A percentile compares a stretch with the other conserved stretches of the same genome.
Conservation (phyloP, 2,329 filamentous ascomycete species). For the Cladosporium sphaerospermum region DNA sequence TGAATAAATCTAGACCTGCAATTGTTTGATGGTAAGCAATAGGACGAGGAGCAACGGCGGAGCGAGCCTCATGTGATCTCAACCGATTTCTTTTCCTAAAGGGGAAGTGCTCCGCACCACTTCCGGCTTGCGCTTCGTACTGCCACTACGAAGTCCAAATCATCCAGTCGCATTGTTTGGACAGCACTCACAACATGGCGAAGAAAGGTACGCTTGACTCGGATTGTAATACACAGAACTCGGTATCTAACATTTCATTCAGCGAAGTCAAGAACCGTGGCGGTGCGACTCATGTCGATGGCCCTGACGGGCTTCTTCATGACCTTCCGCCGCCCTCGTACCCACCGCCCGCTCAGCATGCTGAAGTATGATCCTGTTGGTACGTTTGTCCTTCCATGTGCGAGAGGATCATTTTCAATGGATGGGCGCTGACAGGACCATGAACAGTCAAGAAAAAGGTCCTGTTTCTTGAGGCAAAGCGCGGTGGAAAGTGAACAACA, state of each 20-base stretch:
- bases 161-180: conserved; percentile 1
- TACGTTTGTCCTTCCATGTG: conserved; percentile 40
- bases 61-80: no score
- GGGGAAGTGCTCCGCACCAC: conserved; percentile 6
- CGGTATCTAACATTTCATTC: conserved; percentile 13
- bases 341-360: conserved; percentile 83
- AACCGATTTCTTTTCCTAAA: background rate
- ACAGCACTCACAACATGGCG: conserved; percentile 17
- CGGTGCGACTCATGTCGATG: conserved; percentile 95
- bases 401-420: no score
- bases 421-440: background rate
- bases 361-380: conserved; percentile 97
- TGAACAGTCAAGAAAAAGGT: conserved; percentile 82
- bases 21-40: no score
- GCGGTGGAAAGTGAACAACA: conserved; percentile 48
- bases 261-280: conserved; percentile 88
- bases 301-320: conserved; percentile 93
- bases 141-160: background rate
- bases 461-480: conserved; percentile 88
- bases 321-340: conserved; percentile 75
- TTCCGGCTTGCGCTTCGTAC: background rate
- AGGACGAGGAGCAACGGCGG: no score
- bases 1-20: no score
- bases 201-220: conserved; percentile 25
- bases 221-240: background rate